These are phyloP conservation scores for Lyophyllum shimeji DNA, from an alignment of 768 basidiomycete species.

Conservation along the genomic window DNA sequence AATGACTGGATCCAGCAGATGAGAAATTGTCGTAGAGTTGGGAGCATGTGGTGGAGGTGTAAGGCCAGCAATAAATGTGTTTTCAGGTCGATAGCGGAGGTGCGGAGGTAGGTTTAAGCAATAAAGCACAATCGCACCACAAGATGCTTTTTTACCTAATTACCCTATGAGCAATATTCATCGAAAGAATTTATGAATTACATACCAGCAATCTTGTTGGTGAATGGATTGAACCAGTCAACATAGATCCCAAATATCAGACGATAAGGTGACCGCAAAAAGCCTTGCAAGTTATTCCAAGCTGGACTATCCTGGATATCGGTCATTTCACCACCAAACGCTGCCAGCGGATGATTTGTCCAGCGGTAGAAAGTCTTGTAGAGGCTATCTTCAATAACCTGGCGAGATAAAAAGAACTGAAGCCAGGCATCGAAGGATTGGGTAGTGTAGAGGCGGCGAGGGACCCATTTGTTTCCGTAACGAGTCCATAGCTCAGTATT, in stretches of 20 bases:
- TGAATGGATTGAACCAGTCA: slow-evolving; percentile 37
- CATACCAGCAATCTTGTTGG: slow-evolving; percentile 22
- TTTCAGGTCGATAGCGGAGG: slow-evolving; percentile 27
- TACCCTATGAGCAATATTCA: neutral
- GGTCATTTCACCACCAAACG: slow-evolving; percentile 14
- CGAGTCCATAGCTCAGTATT: neutral
- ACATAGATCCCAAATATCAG: slow-evolving; percentile 27
- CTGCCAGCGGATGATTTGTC: slow-evolving; percentile 3
- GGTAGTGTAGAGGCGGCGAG: neutral
- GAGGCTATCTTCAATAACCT: slow-evolving; percentile 18
- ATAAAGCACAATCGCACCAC: slow-evolving; percentile 27
- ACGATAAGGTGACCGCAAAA: slow-evolving; percentile 13
- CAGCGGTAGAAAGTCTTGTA: slow-evolving; percentile 12
- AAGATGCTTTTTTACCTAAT: slow-evolving; percentile 19
- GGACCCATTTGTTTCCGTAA: neutral
- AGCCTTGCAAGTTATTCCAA: slow-evolving; percentile 19
- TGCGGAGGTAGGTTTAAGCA: slow-evolving; percentile 34
- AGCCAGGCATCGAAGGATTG: slow-evolving; percentile 19
- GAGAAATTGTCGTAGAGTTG: slow-evolving; percentile 22
- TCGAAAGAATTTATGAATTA: slow-evolving; percentile 19
- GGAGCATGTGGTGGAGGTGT: slow-evolving; percentile 33
- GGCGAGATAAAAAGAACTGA: slow-evolving; percentile 23
- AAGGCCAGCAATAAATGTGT: slow-evolving; percentile 30
- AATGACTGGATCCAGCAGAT: slow-evolving; percentile 22
- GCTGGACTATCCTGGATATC: slow-evolving; percentile 27